Conservation (phyloP, 192 early-diverging fungal species). For the Spizellomyces sp. region DNA sequence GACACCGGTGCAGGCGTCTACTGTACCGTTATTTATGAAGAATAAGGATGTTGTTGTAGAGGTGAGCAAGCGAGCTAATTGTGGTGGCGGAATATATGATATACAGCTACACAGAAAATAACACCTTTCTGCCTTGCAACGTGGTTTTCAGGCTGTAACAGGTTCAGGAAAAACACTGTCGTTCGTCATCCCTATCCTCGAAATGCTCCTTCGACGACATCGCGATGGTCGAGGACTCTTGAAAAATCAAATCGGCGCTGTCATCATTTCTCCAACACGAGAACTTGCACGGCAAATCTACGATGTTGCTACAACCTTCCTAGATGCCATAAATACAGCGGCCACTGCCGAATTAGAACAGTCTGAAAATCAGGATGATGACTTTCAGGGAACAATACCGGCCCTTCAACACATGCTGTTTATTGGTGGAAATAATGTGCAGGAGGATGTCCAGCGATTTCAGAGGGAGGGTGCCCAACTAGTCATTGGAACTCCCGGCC, state of each 20-base stretch:
- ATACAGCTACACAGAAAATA: too few relatives aligned
- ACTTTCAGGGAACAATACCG: slow-evolving; percentile 16
- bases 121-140: background rate
- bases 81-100: background rate
- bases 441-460: slow-evolving; percentile 66
- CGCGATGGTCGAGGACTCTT: slow-evolving; percentile 53
- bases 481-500: slow-evolving; percentile 88
- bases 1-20: slow-evolving; percentile 92
- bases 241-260: slow-evolving; percentile 79
- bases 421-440: slow-evolving; percentile 73
- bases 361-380: slow-evolving; percentile 22
- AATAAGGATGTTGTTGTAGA: slow-evolving; percentile 97
- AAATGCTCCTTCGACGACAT: slow-evolving; percentile 72
- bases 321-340: slow-evolving; percentile 33
- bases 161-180: slow-evolving; percentile 96
- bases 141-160: slow-evolving; percentile 71
- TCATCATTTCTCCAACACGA: slow-evolving; percentile 86
- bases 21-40: slow-evolving; percentile 89
- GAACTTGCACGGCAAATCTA: slow-evolving; percentile 90
- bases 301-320: slow-evolving; percentile 67
- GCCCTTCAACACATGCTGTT: slow-evolving; percentile 57
- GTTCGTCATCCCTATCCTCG: slow-evolving; percentile 90
- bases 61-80: slow-evolving; percentile 30
- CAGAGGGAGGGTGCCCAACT: slow-evolving; percentile 73
- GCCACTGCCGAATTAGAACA: slow-evolving; percentile 29